Evolutionary conservation across 306 rosid species (phyloP), one percentile per base, ranked within the genome.

Genomic region (Vigna hirtella): DNA sequence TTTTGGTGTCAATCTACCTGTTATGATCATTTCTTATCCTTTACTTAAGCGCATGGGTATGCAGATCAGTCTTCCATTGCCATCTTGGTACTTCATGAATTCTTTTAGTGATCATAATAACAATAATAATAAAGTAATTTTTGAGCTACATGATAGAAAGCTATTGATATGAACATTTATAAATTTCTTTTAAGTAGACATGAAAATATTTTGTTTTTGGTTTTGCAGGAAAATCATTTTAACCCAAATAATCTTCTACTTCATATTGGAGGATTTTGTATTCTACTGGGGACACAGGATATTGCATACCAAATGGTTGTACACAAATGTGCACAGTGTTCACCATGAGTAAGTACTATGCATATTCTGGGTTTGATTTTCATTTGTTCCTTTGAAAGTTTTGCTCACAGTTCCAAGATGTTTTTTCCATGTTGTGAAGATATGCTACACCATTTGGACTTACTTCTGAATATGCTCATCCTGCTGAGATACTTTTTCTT

Each of bases 381-480:
- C 32, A 17, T 67, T 73, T 11, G 14, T 12, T 32, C 51, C 8
- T 76, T 26, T 82, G 24, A 78, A 34, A 24, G 36, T 48, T 70
- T 14, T 59, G 36, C 17, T 80, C 57, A 48, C 12, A 57, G 32
- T n/a, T 75, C 56, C 57, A 32, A 55, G 48, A 42, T 28, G 72
- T 63, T 66, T 78, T 56, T 28, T 49, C 73, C 14, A 42, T 58
- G 9, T 65, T 76, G 32, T 84, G 69, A 89, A 94, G 98, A 78
- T 91, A 89, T 86, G 93, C 98, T 53, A 95, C 98, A 1, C 98
- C 98, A 6, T 95, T 95, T 83, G 98, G 98, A 68, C 86, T 95
- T 76, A 89, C 90, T 74, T 89, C 98, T n/a, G 98, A 92, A 81
- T 95, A 92, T 83, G 98, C 98, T 83, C 98, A 95, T 86, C 98